Evolutionary conservation across 768 basidiomycete species (phyloP), one percentile per base, ranked within the genome.

Genomic region (Tricholoma furcatifolium): DNA sequence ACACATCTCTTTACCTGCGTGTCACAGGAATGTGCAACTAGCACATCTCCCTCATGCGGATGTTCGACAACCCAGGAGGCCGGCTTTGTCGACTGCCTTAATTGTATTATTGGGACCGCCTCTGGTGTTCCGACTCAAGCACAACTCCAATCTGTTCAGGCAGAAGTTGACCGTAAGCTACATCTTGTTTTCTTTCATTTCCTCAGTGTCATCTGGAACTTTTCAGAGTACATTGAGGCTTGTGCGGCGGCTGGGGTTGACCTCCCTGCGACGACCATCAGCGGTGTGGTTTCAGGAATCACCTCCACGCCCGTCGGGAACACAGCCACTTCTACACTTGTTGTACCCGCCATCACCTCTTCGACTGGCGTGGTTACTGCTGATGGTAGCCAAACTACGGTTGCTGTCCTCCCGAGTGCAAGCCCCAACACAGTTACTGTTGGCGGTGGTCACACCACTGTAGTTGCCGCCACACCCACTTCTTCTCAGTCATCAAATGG

Each of bases 221-320:
- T 17, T 50, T 14, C 21, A 58, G 57, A 58, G 38, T 58, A 55
- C 21, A 45, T 60, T 24, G 8, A 30, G 15, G 9, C 43, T 32
- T 60, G 58, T 14, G 35, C 50, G 3, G 12, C 14, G 15, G 55
- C 46, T 23, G 58, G 58, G 15, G 53, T 54, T 23, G 2, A 18
- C 20, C 47, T 60, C 6, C 58, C 58, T 23, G 53, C 32, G 3
- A 60, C 58, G 6, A 57, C 58, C 6, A 23, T 60, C 27, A 42
- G 47, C 8, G 58, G 58, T 6, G 53, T 20, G 20, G 34, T 49
- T 4, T 46, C 51, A 5, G 43, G 12, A 38, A 17, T 54, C 21
- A 53, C 51, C 1, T 43, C 49, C 11, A 50, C 54, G 4, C 24
- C 36, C 4, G 32, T 31, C 23, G 43, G 32, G 18, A 54, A 49